Base-by-base conservation (phyloP, 192 early-diverging fungal species). In the Podila clonocystis region DNA sequence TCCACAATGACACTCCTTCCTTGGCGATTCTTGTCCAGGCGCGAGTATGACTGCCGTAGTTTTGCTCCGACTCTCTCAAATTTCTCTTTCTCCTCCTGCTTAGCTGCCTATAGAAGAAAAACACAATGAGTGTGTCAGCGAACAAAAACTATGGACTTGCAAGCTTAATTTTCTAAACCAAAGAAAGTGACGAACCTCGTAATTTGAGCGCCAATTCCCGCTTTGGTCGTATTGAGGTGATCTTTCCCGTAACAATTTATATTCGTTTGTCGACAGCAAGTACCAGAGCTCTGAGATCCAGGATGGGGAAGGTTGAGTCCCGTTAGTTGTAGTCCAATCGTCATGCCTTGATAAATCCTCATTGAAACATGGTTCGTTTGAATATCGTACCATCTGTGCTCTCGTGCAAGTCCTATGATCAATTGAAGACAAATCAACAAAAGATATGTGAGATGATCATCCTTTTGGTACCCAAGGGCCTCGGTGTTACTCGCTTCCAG, bases 1-100 rank as follows among this genome's bases (percentile, higher is more conserved):
- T 80, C 77, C 41, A 80, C 38, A n/a, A 80, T 80, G 17, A 80
- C 77, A 15, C 77, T 49, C 26, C 77, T 41, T 30, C 62, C 77
- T 57, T 80, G 70, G 17, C 64, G 66, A 9, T 50, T 38, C 33
- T 69, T 72, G 36, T 80, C 70, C n/a, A 68, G 66, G n/a, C 68
- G 77, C 9, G 70, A 73, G 22, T 80, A 80, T 20, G 66, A 67
- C 29, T 80, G 70, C 41, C 77, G 61, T 7, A 80, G 77, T 28
- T 41, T 67, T 8, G 70, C 77, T 38, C 61, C 20, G 17, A 50
- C 57, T 13, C 67, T 49, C 33, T 68, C 77, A 57, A 68, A 60
- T 26, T 30, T 63, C n/a, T 80, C 77, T 30, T 69, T 62, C 15
- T 68, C 71, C 26, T 73, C 66, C 67, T 69, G 65, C 33, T 73